Evolutionary conservation across 2,329 filamentous ascomycete genomes (phyloP).

Genomic region (Fusarium pseudograminearum): DNA sequence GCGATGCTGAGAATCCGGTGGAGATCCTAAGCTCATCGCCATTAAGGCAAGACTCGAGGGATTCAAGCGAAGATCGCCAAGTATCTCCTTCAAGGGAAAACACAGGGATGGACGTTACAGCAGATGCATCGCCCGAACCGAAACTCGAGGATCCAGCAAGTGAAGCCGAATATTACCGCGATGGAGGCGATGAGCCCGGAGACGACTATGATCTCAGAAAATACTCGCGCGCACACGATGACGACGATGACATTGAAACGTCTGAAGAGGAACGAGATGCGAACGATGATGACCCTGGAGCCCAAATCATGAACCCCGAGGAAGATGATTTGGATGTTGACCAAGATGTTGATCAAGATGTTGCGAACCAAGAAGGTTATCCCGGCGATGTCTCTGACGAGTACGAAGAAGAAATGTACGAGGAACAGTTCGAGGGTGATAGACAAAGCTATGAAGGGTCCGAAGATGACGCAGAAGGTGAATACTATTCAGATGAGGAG

Average conservation of each 20-base stretch:
- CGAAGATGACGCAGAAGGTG: constrained; percentile 48
- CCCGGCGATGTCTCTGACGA: constrained; percentile 27
- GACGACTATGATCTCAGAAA: constrained; percentile 53
- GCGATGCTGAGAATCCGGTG: constrained; percentile 38
- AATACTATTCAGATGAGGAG: constrained; percentile 48
- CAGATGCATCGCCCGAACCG: constrained; percentile 16
- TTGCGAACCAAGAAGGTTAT: constrained; percentile 38
- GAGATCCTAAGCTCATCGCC: constrained; percentile 44
- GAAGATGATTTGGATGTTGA: constrained; percentile 46
- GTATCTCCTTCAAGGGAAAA: constrained; percentile 19
- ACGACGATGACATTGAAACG: constrained; percentile 52
- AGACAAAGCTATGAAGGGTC: constrained; percentile 44
- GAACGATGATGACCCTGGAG: constrained; percentile 44
- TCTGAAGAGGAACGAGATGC: constrained; percentile 48
- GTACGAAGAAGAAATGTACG: constrained; percentile 46
- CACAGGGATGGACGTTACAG: constrained; percentile 2
- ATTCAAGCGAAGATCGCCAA: constrained; percentile 12
- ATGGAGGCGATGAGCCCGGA: constrained; percentile 48
- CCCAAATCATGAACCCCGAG: constrained; percentile 40
- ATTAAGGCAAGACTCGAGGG: constrained; percentile 19
- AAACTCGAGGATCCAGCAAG: constrained; percentile 27
- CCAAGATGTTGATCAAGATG: constrained; percentile 49
- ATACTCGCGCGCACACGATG: constrained; percentile 50
- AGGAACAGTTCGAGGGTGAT: constrained; percentile 36
- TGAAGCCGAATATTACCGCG: constrained; percentile 42